Evolutionary conservation across 2,329 filamentous ascomycete genomes (phyloP).

Genomic region (Microdochium paspali): DNA sequence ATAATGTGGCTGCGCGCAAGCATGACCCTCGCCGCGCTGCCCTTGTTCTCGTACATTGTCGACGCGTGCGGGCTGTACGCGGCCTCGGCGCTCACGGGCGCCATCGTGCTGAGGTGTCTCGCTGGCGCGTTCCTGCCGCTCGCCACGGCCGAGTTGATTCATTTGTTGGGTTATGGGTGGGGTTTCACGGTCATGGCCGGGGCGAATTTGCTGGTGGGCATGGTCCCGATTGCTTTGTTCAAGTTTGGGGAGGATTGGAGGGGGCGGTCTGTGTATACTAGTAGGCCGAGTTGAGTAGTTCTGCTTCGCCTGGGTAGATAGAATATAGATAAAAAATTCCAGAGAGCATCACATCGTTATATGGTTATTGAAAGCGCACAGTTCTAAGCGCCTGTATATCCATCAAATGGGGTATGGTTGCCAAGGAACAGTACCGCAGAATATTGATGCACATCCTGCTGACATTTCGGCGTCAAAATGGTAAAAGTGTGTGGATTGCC

Average conservation of each 20-base stretch:
- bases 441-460: no score
- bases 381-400: no score
- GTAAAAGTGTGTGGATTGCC: no score
- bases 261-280: background rate
- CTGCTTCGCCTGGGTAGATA: no score
- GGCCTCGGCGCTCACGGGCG: slow-evolving; percentile 4
- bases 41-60: slow-evolving; percentile 5
- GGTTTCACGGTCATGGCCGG: background rate
- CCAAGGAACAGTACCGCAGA: no score
- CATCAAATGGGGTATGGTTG: no score
- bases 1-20: slow-evolving; percentile 4
- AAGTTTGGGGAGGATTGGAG: background rate
- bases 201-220: background rate
- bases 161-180: background rate
- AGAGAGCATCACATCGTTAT: no score
- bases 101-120: slow-evolving; percentile 3
- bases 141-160: background rate
- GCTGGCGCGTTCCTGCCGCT: background rate
- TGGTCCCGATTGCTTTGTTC: background rate
- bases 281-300: background rate
- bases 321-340: no score
- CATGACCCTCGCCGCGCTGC: slow-evolving; percentile 4
- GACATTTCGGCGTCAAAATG: no score
- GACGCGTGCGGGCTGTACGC: slow-evolving; percentile 4
- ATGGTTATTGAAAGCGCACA: no score